Evolutionary conservation across 1,284 basidiomycete species (phyloP), one percentile per base, ranked within the genome.

Genomic region (Ustilago hordei): DNA sequence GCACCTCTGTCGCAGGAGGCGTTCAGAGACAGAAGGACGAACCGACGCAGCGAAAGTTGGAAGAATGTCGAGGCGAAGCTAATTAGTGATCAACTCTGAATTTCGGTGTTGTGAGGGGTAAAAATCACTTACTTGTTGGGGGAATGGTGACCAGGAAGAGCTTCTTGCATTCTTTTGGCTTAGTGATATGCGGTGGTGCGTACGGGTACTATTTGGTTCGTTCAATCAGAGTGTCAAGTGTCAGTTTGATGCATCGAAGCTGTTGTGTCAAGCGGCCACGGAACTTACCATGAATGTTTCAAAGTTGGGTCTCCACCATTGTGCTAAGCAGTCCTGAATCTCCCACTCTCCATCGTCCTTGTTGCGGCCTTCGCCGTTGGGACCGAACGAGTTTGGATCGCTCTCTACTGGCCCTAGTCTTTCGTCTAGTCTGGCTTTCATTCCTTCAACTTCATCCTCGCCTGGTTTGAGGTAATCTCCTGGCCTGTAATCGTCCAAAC

Each of bases 101-200:
- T 11, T 6, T 6, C 19, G 5, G n/a, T 45, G 43, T n/a, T 45
- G n/a, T 19, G 19, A 45, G 31, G 9, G 17, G 57, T 19, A 12
- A 19, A 31, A 28, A 17, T 31, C 9, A 90, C 93, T 81, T 75
- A 97, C 95, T 96, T 75, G 91, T 90, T 83, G 95, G 93, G 1
- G 96, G 95, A 91, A 98, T 93, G 82, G 96, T 93, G 7, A 98
- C 94, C 52, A 98, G 89, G 88, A 94, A 98, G 55, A 98, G 89
- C 86, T 95, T 97, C 88, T 98, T 98, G 89, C 94, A 94, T 86
- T 99, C 96, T 87, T 98, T 99, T 9, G 96, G 96, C 85, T 95
- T 94, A 50, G 94, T 95, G 69, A 98, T 93, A 87, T 99, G 96
- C 48, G 95, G 94, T 1, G 96, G 96, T 65, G 95, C 90, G 87